Evolutionary conservation across 176 grass and related monocot species (phyloP).

Genomic region (Cymbopogon citratus): DNA sequence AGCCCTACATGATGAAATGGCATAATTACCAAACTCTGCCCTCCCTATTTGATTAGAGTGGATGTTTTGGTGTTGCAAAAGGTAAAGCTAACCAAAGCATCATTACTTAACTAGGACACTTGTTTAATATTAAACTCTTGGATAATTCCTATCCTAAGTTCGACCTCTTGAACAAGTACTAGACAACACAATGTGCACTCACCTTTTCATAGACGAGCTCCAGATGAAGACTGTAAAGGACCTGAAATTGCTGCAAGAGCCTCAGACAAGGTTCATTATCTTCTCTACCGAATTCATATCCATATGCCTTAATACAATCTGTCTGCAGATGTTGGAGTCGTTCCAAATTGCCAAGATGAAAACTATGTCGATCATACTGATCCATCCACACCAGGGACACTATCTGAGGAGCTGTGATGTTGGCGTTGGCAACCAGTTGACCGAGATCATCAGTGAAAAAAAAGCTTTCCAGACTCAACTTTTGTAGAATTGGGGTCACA

Average conservation of each 20-base stretch:
- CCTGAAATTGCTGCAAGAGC: not conserved
- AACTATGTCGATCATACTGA: not conserved
- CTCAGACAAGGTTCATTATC: not conserved
- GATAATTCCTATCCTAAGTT: too few relatives aligned
- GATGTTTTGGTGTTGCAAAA: too few relatives aligned
- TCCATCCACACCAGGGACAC: too few relatives aligned
- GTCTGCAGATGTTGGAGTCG: not conserved
- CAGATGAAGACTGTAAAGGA: not conserved
- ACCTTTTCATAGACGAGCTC: not conserved
- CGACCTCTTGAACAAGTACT: not conserved
- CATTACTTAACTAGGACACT: too few relatives aligned
- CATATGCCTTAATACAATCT: not conserved
- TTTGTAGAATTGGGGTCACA: too few relatives aligned
- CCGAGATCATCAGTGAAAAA: too few relatives aligned
- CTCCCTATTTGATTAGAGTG: too few relatives aligned
- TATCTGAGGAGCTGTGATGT: not conserved
- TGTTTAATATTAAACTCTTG: too few relatives aligned
- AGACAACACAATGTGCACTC: not conserved
- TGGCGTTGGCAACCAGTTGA: not conserved
- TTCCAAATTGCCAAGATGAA: not conserved
- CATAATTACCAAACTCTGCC: too few relatives aligned
- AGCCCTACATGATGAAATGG: too few relatives aligned
- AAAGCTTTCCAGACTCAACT: too few relatives aligned
- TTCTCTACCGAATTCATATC: not conserved
- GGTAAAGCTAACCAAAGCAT: too few relatives aligned